Evolutionary conservation across 768 basidiomycete species (phyloP).

Genomic region (Suillus tomentosus): DNA sequence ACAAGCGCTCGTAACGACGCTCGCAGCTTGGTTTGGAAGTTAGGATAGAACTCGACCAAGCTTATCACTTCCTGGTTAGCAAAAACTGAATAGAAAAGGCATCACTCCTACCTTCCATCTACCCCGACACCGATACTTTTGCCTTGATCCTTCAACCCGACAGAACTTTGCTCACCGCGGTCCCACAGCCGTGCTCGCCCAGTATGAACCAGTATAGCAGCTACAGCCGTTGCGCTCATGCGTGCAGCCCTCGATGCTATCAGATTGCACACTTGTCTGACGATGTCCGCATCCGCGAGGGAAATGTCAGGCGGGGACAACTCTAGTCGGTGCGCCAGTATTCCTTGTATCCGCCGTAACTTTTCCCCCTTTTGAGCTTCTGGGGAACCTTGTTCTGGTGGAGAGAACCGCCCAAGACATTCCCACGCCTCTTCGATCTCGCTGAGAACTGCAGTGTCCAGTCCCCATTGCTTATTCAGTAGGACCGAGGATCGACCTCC

Average conservation of each 20-base stretch:
- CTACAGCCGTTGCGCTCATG: slow-evolving; percentile 85
- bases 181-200: slow-evolving; percentile 58
- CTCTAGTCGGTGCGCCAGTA: slow-evolving; percentile 62
- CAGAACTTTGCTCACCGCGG: slow-evolving; percentile 27
- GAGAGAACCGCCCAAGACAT: slow-evolving; percentile 36
- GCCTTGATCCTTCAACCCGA: slow-evolving; percentile 35
- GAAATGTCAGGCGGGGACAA: slow-evolving; percentile 46
- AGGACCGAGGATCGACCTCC: slow-evolving; percentile 67
- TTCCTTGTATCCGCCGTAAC: slow-evolving; percentile 56
- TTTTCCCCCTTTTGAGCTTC: slow-evolving; percentile 28
- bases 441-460: slow-evolving; percentile 93
- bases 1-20: slow-evolving; percentile 75
- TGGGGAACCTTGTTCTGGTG: slow-evolving; percentile 21
- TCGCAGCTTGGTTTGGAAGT: slow-evolving; percentile 75
- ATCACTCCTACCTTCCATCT: slow-evolving; percentile 75
- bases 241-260: slow-evolving; percentile 83
- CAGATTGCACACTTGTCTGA: slow-evolving; percentile 76
- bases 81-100: background rate
- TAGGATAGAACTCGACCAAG: slow-evolving; percentile 90
- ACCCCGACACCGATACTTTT: slow-evolving; percentile 80
- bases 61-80: slow-evolving; percentile 39
- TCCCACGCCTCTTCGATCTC: slow-evolving; percentile 79
- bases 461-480: slow-evolving; percentile 90
- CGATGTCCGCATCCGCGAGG: slow-evolving; percentile 68
- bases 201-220: slow-evolving; percentile 84